Conservation (phyloP, 2,329 filamentous ascomycete genomes). For the Didymella exigua region DNA sequence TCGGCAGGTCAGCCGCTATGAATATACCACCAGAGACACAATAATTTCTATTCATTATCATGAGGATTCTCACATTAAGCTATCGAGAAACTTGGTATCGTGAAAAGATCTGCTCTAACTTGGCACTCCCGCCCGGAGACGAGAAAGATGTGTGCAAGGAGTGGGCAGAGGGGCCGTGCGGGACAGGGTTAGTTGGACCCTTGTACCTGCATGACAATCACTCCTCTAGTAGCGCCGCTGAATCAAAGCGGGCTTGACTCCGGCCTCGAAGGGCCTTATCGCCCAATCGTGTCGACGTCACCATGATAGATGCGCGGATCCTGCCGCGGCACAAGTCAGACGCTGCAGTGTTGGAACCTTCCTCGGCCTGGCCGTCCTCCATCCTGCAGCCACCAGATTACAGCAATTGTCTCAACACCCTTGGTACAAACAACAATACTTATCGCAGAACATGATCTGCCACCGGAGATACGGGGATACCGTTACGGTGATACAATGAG, state of each 20-base stretch:
- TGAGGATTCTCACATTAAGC: neutral
- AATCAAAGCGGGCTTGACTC: conserved; percentile 1
- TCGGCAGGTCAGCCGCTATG: conserved; percentile 12
- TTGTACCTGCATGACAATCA: conserved; percentile 14
- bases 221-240: neutral
- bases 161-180: neutral
- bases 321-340: conserved; percentile 4
- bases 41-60: conserved; percentile 13
- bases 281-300: conserved; percentile 13
- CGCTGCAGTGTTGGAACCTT: neutral
- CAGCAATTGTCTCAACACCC: conserved; percentile 8
- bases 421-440: conserved; percentile 6
- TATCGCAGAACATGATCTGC: conserved; percentile 1
- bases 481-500: neutral
- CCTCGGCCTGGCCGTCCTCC: conserved; percentile 1
- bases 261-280: conserved; percentile 5
- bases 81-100: neutral
- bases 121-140: neutral
- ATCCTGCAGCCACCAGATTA: conserved; percentile 12
- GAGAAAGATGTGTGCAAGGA: neutral
- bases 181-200: neutral
- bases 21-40: conserved; percentile 9
- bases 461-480: neutral
- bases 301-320: neutral
- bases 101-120: neutral